phyloP scores from a whole-genome alignment of 495 filamentous ascomycete genomes.

The Alectoria sarmentosa region DNA sequence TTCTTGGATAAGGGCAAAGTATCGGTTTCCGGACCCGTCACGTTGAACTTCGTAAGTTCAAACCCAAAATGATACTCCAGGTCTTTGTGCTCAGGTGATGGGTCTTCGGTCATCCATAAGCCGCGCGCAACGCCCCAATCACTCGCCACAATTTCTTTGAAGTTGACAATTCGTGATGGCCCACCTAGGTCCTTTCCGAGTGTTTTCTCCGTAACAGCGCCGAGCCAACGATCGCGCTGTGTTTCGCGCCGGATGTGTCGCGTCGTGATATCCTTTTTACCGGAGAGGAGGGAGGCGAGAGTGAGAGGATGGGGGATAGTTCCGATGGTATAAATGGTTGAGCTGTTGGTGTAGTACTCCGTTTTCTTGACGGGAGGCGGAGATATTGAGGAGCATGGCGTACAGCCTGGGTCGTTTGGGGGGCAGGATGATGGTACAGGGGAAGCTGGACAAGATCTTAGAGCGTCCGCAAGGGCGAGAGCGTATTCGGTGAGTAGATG shows the following conservation, averaged over 20 bases:
- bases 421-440: slow-evolving; percentile 77
- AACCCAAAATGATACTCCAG: slow-evolving; percentile 91
- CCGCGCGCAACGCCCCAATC: slow-evolving; percentile 51
- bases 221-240: slow-evolving; percentile 74
- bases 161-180: slow-evolving; percentile 56
- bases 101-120: slow-evolving; percentile 78
- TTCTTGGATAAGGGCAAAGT: slow-evolving; percentile 14
- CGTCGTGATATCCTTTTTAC: slow-evolving; percentile 49
- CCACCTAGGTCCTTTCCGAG: slow-evolving; percentile 52
- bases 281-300: slow-evolving; percentile 51
- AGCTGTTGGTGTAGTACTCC: slow-evolving; percentile 51
- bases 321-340: slow-evolving; percentile 68
- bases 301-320: slow-evolving; percentile 90
- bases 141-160: slow-evolving; percentile 77
- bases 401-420: slow-evolving; percentile 68
- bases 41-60: slow-evolving; percentile 47
- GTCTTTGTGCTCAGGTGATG: slow-evolving; percentile 43
- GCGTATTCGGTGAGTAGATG: slow-evolving; percentile 64
- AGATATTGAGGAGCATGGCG: slow-evolving; percentile 56
- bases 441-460: slow-evolving; percentile 63
- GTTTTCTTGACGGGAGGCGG: slow-evolving; percentile 53
- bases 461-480: slow-evolving; percentile 58
- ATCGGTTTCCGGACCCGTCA: slow-evolving; percentile 20
- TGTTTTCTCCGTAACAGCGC: slow-evolving; percentile 60
- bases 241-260: slow-evolving; percentile 68